Evolutionary conservation across 352 stramenopile genomes (phyloP).

Genomic region (Phytophthora citricola): DNA sequence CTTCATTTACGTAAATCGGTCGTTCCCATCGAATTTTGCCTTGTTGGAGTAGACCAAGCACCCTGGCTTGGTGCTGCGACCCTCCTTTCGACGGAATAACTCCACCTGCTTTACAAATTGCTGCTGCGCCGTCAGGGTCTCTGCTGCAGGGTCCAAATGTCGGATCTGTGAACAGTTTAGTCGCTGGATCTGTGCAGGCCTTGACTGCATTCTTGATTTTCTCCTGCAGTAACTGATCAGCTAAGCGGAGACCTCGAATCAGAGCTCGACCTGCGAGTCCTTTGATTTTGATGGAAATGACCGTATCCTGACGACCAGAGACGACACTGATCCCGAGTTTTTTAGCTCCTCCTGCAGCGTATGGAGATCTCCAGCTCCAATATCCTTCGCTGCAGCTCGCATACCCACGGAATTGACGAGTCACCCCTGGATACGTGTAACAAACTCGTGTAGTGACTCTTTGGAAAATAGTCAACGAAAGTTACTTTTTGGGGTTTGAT

Average conservation of each 20-base stretch:
- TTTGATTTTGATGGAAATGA: constrained; percentile 83
- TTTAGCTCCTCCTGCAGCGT: constrained; percentile 83
- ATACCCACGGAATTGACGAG: constrained; percentile 30
- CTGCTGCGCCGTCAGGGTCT: constrained; percentile 64
- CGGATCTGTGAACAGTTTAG: constrained; percentile 77
- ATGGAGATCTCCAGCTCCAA: constrained; percentile 41
- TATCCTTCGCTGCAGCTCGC: constrained; percentile 18
- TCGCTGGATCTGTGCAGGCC: constrained; percentile 43
- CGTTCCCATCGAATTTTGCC: constrained; percentile 87
- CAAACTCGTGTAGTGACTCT: constrained; percentile 12
- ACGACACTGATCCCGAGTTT: constrained; percentile 80
- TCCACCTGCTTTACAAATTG: constrained; percentile 70
- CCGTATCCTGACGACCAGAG: constrained; percentile 74
- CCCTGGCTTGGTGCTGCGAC: constrained; percentile 77
- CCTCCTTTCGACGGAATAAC: constrained; percentile 69
- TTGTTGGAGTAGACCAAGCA: constrained; percentile 70
- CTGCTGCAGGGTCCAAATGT: constrained; percentile 76
- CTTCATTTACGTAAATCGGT: constrained; percentile 57
- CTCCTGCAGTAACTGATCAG: constrained; percentile 76
- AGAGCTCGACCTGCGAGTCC: constrained; percentile 68
- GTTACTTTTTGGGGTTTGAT: too few relatives aligned
- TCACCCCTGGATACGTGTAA: constrained; percentile 15
- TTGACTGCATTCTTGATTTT: constrained; percentile 80
- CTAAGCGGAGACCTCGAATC: constrained; percentile 57
- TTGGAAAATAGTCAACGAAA: constrained; percentile 4